phyloP scores from a whole-genome alignment of 1,139 yeast species.

The Pichia sp. region DNA sequence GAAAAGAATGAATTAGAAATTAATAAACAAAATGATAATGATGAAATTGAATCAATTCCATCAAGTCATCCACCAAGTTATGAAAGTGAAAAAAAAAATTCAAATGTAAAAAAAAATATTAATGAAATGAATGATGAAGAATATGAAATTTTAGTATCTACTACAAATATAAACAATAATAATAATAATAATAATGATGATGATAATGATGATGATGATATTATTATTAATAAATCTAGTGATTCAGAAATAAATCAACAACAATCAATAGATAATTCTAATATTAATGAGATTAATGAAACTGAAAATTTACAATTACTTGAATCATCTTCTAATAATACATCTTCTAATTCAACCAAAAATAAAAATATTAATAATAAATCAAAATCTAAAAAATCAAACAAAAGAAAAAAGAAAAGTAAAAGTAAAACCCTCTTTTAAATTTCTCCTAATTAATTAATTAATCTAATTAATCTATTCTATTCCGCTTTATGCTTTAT shows the following conservation, averaged over 20 bases:
- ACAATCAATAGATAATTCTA: background rate
- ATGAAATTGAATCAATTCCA: constrained; percentile 13
- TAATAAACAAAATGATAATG: background rate
- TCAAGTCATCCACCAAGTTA: constrained; percentile 25
- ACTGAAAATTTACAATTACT: too few species aligned
- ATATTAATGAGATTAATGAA: too few species aligned
- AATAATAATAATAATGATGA: background rate
- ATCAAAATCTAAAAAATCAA: background rate
- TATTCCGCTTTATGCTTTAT: too few species aligned
- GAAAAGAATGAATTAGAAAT: background rate
- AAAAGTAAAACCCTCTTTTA: constrained; percentile 9
- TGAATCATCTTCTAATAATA: background rate
- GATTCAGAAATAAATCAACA: background rate
- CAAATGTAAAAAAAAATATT: too few species aligned
- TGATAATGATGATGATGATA: background rate
- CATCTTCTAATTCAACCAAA: background rate
- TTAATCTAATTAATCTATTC: too few species aligned
- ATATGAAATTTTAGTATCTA: constrained; percentile 2
- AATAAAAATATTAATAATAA: background rate
- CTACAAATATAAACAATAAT: background rate
- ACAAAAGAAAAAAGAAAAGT: constrained; percentile 2
- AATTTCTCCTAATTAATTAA: background rate
- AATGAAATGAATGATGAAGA: constrained; percentile 5
- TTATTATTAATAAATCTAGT: background rate
- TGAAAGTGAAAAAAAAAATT: constrained; percentile 15